These are phyloP conservation scores for Pyrus pyrifolia DNA, from an alignment of 306 rosid genomes.

Conservation along the genomic window DNA sequence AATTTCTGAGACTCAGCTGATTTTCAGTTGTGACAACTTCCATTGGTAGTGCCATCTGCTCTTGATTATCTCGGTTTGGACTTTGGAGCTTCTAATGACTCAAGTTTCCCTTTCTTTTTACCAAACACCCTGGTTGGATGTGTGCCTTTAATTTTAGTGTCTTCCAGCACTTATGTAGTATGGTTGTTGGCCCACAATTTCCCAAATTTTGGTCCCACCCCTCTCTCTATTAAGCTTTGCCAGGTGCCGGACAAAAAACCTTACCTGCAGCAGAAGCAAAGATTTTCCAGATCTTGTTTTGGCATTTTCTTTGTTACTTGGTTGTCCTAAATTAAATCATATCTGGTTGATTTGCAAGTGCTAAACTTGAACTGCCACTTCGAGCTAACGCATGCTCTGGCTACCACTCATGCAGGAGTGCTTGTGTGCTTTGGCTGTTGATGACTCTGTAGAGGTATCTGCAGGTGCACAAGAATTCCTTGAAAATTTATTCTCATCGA, in stretches of 20 bases:
- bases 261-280: neutral
- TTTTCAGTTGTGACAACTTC: too few species aligned
- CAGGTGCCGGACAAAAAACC: too few species aligned
- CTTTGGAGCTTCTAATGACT: too few species aligned
- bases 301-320: neutral
- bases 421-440: constrained; percentile 68
- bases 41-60: too few species aligned
- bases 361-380: constrained; percentile 16
- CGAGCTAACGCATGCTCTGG: constrained; percentile 9
- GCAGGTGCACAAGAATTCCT: constrained; percentile 67
- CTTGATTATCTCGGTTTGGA: too few species aligned
- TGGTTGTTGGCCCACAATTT: neutral
- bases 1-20: too few species aligned
- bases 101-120: too few species aligned
- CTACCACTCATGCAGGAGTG: constrained; percentile 64
- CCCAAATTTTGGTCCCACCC: too few species aligned
- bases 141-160: too few species aligned
- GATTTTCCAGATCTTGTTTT: neutral
- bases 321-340: neutral
- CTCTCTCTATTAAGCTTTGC: too few species aligned
- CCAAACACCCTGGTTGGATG: neutral
- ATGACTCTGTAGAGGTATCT: constrained; percentile 71
- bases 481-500: constrained; percentile 38
- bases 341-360: neutral
- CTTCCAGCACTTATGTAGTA: neutral